Evolutionary conservation across 257 asterid genomes (phyloP).

Genomic region (Fraxinus excelsior): DNA sequence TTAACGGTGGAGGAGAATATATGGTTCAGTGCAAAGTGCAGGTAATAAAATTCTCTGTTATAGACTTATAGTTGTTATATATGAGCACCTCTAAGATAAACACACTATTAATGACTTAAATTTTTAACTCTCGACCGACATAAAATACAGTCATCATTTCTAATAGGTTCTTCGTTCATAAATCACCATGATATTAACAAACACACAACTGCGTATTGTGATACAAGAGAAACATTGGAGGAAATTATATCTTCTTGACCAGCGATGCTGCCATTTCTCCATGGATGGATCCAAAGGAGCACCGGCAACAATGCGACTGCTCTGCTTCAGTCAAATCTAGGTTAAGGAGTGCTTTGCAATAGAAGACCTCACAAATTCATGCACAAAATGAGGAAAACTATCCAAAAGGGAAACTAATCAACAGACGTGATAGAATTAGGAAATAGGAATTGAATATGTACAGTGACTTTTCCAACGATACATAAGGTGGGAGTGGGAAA

Average conservation of each 20-base stretch:
- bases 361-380: not conserved
- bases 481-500: not conserved
- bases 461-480: not conserved
- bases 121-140: not conserved
- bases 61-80: not conserved
- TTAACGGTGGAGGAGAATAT: slow-evolving; percentile 95
- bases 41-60: slow-evolving; percentile 40
- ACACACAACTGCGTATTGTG: not conserved
- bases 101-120: not conserved
- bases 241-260: not conserved
- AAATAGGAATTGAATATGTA: not conserved
- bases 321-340: not conserved
- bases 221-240: not conserved
- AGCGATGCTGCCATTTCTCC: not conserved
- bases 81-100: not conserved
- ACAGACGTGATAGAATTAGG: not conserved
- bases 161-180: not conserved
- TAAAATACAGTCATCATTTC: not conserved
- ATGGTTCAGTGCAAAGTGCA: slow-evolving; percentile 96
- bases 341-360: not conserved
- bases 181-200: not conserved
- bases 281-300: not conserved
- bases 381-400: not conserved
- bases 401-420: not conserved
- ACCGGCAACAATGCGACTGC: not conserved